Evolutionary conservation across 345 rosid species (phyloP), one percentile per base, ranked within the genome.

Genomic region (Arabis alpina): DNA sequence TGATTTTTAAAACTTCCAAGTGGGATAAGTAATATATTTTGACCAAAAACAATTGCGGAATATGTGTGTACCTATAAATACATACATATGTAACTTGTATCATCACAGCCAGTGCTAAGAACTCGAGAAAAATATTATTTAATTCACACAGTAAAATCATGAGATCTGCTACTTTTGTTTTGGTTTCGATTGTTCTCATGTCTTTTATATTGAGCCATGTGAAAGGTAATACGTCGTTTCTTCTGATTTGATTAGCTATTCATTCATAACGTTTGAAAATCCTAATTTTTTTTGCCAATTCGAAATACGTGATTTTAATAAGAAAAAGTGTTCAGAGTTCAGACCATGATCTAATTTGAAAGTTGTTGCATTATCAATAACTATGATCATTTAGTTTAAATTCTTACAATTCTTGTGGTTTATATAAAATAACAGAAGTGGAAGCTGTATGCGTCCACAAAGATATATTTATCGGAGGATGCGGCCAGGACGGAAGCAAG

Each of bases 391-490:
- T 69, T 14, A 1, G 48, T 39, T 23, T 6, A 6, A 61, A 51
- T 9, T 9, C n/a, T 50, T 28, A 51, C 61, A 10, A 30, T 14
- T 45, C 7, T 27, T 50, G 48, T 74, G 55, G 41, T 59, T 51
- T 8, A 61, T 49, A 59, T n/a, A 48, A 43, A 30, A 34, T 5
- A 44, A 44, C 12, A 60, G 69, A 60, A 28, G 74, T 61, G 50
- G 69, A 74, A 45, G 74, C 44, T 43, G 37, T 32, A 27, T 13
- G 37, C 23, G 14, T 5, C 28, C 44, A 50, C 8, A 68, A 75
- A 9, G 52, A 54, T 54, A 75, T 75, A 45, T 75, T 75, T 47
- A 3, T 0, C 3, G 74, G 74, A 6, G 37, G 64, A 52, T 74
- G 78, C 14, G 78, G 73, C 16, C 0, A 0, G 0, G 51, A 74